Evolutionary conservation across 805 yeast genomes (phyloP), one percentile per base, ranked within the genome.

Genomic region (Hanseniaspora valbyensis): DNA sequence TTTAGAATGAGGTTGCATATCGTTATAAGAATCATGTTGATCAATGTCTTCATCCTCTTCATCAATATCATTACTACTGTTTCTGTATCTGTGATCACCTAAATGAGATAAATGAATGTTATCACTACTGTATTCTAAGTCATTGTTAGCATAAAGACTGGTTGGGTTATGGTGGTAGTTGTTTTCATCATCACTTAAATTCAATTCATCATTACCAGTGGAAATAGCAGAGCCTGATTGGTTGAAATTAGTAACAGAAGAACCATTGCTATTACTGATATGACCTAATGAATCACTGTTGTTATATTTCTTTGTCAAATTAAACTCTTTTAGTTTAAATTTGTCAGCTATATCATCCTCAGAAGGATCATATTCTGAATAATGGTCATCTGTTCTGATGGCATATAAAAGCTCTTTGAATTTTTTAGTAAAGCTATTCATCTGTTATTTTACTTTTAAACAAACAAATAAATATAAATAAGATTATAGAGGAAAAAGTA

Each of bases 381-480:
- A 81, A 56, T 82, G 78, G 57, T 81, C 88, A 48, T 72, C 74
- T 5, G 87, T 78, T 43, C 78, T 76, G 53, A 81, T 66, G 12
- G 83, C 75, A 61, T 81, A 81, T 13, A 80, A 60, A 56, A 80
- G 68, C 63, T 80, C 81, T 60, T 71, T 80, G 58, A 78, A 62
- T 57, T 67, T 72, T 55, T 73, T 73, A 52, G 66, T 69, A 50
- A 70, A 62, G 1, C 64, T 59, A 38, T 64, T 58, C 74, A 69
- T 68, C 13, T 3, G 3, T 38, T 22, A 16, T 21, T 38, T 43
- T 32, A 14, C 4, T 13, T 38, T n/a, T 3, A 26, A 40, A 7
- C 21, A 25, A 16, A 13, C 6, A 26, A n/a, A 40, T 9, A 38
- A 38, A 38, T 9, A 38, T 8, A 7, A 38, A 24, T 22, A 22